Conservation (phyloP, 2,329 filamentous ascomycete species). For the Monosporascus sp. region DNA sequence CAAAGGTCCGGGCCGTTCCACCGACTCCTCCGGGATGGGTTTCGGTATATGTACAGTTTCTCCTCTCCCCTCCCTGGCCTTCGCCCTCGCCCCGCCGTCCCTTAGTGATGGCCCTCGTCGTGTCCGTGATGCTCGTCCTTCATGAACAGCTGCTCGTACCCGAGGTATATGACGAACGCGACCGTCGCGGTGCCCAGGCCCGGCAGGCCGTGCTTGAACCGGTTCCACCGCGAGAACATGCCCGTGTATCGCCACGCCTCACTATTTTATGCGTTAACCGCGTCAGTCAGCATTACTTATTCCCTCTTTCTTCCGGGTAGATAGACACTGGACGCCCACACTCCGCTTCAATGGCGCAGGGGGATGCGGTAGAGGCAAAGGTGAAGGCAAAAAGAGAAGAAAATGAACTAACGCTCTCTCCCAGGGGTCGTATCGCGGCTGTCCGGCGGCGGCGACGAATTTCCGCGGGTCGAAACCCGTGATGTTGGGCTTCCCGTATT, state of each 20-base stretch:
- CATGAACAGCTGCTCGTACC: constrained; percentile 83
- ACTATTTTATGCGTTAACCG: constrained; percentile 41
- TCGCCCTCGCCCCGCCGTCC: constrained; percentile 6
- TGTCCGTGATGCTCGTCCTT: constrained; percentile 62
- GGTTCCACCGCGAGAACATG: constrained; percentile 80
- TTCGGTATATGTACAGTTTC: constrained; percentile 30
- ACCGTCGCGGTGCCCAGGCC: constrained; percentile 89
- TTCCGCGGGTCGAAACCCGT: constrained; percentile 89
- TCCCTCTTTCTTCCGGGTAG: background rate
- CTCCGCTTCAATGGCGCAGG: too few relatives aligned
- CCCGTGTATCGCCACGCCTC: constrained; percentile 94
- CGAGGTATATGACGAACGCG: constrained; percentile 84
- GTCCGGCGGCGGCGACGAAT: constrained; percentile 66
- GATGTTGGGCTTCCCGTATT: constrained; percentile 62
- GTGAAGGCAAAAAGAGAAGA: background rate
- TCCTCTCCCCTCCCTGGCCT: constrained; percentile 5
- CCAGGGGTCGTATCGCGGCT: constrained; percentile 61
- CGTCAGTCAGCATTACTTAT: constrained; percentile 1
- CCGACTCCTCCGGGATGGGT: too few relatives aligned
- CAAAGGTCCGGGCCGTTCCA: too few relatives aligned
- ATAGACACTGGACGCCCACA: too few relatives aligned
- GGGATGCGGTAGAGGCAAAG: background rate
- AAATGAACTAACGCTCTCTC: constrained; percentile 50
- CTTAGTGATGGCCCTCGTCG: constrained; percentile 53
- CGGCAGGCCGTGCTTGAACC: constrained; percentile 81